Base-by-base conservation (phyloP, 495 filamentous ascomycete species). In the Daldinia bambusicola region DNA sequence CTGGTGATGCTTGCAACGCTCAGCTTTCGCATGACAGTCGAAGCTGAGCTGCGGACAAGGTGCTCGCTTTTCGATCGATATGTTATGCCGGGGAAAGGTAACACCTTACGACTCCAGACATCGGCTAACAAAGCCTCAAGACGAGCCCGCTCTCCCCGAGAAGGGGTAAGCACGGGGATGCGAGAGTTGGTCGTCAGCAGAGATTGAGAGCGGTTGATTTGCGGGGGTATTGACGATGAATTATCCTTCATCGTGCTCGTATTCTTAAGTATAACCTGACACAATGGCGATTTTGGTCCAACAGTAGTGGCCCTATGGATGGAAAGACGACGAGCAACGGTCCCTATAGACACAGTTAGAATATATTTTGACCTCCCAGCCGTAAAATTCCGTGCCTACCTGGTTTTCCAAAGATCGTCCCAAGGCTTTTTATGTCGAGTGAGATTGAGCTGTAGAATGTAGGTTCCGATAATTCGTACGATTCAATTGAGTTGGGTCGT, bases 81-180 rank as follows among this genome's bases (percentile, higher is more conserved):
- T 18, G 84, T 86, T 87, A 97, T 96, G 22, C 93, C 93, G n/a
- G 94, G 94, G 74, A 90, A 94, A 9, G 94, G 92, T 48, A 99
- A 80, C 2, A 89, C 79, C 64, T 97, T 93, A 51, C 89, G 87
- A 13, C 92, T 96, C 89, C 95, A 99, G 37, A 97, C 88, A 67
- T 94, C 91, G 13, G 86, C 79, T 20, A 99, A 83, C 20, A 88
- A 78, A 60, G 84, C 83, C 76, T 99, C 95, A 6, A 98, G 80
- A 10, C 91, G 90, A 55, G 91, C 88, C 53, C 95, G 84, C 45
- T 97, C 93, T 31, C 87, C 84, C 53, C 94, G 85, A 34, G 89
- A 85, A 0, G 94, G 92, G 1, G 88, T 84, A 43, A 91, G 79
- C 6, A 89, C 81, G n/a, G 87, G 86, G 30, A 91, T 82, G 36